phyloP scores from a whole-genome alignment of 768 basidiomycete species.

The Gelatoporia subvermispora region DNA sequence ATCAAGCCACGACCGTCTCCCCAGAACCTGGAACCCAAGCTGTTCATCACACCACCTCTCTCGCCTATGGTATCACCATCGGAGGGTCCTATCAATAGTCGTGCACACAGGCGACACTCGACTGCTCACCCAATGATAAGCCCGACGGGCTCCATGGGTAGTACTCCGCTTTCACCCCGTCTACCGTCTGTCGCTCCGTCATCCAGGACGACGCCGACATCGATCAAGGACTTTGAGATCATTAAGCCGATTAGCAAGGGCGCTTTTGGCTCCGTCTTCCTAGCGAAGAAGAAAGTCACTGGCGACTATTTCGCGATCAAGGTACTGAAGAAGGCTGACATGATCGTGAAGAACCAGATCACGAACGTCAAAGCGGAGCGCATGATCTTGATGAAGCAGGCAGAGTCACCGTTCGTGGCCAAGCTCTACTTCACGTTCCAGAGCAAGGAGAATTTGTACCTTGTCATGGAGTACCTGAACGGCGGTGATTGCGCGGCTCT shows the following conservation, averaged over 20 bases:
- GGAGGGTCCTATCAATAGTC: slow-evolving; percentile 44
- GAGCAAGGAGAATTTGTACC: slow-evolving; percentile 96
- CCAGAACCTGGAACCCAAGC: too few relatives aligned
- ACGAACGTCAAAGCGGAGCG: slow-evolving; percentile 99
- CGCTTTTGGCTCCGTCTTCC: slow-evolving; percentile 96
- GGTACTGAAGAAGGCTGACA: slow-evolving; percentile 99
- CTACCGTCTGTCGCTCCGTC: slow-evolving; percentile 74
- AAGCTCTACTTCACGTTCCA: slow-evolving; percentile 99
- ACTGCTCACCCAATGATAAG: slow-evolving; percentile 50
- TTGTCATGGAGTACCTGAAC: slow-evolving; percentile 99
- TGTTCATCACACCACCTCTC: slow-evolving; percentile 69
- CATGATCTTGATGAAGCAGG: slow-evolving; percentile 99
- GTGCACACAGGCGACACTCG: slow-evolving; percentile 60
- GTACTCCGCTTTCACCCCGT: slow-evolving; percentile 80
- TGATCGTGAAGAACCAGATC: slow-evolving; percentile 99
- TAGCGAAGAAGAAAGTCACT: slow-evolving; percentile 96
- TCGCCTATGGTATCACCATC: slow-evolving; percentile 57
- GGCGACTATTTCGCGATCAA: slow-evolving; percentile 99
- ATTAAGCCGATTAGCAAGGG: slow-evolving; percentile 99
- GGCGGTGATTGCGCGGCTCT: slow-evolving; percentile 97
- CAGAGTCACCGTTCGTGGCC: slow-evolving; percentile 96
- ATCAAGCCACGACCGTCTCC: slow-evolving; percentile 63
- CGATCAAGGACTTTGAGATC: slow-evolving; percentile 98
- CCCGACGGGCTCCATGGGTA: slow-evolving; percentile 38
- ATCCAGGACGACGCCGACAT: slow-evolving; percentile 76